Evolutionary conservation across 176 grass and related monocot genomes (phyloP).

Genomic region (Rhynchospora pubera): DNA sequence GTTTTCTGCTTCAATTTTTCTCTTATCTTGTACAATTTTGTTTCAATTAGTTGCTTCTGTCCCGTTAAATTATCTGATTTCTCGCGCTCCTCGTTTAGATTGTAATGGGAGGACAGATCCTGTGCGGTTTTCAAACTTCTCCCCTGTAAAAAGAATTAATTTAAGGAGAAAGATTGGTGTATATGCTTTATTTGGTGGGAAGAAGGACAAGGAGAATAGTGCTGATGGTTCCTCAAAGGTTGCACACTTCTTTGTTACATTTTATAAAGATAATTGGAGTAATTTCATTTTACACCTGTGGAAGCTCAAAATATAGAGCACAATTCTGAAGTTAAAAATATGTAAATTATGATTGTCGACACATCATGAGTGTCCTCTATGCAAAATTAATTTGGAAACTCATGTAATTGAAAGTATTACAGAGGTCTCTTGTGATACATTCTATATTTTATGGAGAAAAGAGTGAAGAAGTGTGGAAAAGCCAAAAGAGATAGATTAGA

Average conservation of each 20-base stretch:
- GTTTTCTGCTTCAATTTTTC: background rate
- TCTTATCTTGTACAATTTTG: background rate
- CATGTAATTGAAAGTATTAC: background rate
- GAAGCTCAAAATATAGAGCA: background rate
- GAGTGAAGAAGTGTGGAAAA: background rate
- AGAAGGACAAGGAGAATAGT: slow-evolving; percentile 77
- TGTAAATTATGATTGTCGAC: background rate
- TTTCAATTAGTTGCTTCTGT: background rate
- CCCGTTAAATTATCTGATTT: background rate
- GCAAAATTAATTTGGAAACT: background rate
- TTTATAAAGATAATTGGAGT: background rate
- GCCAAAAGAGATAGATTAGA: background rate
- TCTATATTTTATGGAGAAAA: background rate
- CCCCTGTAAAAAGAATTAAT: slow-evolving; percentile 38
- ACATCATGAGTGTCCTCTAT: background rate
- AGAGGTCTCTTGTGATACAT: background rate
- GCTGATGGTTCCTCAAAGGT: slow-evolving; percentile 62
- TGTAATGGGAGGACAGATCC: slow-evolving; percentile 30
- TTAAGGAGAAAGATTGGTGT: slow-evolving; percentile 46
- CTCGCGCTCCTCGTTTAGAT: slow-evolving; percentile 41
- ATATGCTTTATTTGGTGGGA: slow-evolving; percentile 92
- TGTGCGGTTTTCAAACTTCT: slow-evolving; percentile 38
- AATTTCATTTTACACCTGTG: background rate
- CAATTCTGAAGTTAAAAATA: background rate
- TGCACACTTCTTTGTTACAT: slow-evolving; percentile 5